Evolutionary conservation across 129 eudicot species (phyloP).

Genomic region (Flaveria robusta): DNA sequence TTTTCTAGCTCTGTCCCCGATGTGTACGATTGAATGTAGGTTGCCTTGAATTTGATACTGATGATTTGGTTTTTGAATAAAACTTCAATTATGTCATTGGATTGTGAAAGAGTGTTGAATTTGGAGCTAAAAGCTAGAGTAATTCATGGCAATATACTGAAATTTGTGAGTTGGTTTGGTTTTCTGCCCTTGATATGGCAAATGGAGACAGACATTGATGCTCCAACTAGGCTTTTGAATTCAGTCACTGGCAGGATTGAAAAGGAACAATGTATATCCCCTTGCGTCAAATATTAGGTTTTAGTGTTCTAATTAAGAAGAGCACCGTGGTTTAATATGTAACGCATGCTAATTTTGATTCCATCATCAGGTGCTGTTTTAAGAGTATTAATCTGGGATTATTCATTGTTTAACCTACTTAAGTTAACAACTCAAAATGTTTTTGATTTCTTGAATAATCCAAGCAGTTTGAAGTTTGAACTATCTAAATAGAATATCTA

Average conservation of each 20-base stretch:
- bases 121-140: slow-evolving; percentile 9
- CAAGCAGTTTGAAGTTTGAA: neutral
- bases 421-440: neutral
- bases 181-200: too few species aligned
- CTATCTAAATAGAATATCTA: neutral
- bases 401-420: neutral
- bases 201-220: neutral
- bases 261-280: neutral
- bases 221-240: neutral
- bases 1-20: neutral
- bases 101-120: neutral
- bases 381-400: neutral
- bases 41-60: slow-evolving; percentile 14
- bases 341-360: neutral
- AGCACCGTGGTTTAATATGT: neutral
- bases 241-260: slow-evolving; percentile 6
- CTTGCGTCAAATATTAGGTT: neutral
- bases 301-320: neutral
- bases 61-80: neutral
- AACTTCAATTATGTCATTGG: neutral
- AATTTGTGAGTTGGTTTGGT: neutral
- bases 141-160: neutral
- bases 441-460: neutral
- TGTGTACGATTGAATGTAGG: neutral
- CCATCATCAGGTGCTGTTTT: neutral